Evolutionary conservation across 139 green algal genomes (phyloP).

Genomic region (Yamagishiella unicocca): DNA sequence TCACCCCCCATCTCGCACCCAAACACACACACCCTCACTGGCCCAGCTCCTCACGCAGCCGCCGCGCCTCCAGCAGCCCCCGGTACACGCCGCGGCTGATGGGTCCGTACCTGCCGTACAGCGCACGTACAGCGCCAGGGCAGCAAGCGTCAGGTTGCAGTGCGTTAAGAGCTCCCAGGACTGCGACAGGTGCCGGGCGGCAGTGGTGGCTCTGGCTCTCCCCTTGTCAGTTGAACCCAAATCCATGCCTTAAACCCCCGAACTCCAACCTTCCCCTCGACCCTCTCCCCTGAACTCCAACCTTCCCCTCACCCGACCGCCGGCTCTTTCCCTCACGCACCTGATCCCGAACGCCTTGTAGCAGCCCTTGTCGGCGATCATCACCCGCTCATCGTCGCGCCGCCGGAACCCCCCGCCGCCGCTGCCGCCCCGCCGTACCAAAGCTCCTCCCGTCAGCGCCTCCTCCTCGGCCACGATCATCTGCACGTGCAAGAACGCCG

Average conservation of each 20-base stretch:
- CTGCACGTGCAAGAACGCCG: neutral
- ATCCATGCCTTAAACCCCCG: neutral
- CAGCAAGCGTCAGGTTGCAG: neutral
- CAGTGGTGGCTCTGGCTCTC: neutral
- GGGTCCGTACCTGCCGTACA: conserved; percentile 20
- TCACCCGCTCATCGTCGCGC: conserved; percentile 6
- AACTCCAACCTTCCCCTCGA: too few species aligned
- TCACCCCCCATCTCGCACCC: too few species aligned
- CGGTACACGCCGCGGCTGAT: conserved; percentile 29
- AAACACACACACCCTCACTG: too few species aligned
- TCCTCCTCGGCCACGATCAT: conserved; percentile 41
- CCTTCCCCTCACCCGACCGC: too few species aligned
- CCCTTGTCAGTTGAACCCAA: neutral
- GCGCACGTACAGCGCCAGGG: neutral
- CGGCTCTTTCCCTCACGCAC: neutral
- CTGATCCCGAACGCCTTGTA: neutral
- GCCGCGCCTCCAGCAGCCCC: neutral
- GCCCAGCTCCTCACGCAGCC: conserved; percentile 23
- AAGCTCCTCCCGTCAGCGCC: neutral
- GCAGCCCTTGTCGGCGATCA: conserved; percentile 1
- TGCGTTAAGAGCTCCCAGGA: neutral
- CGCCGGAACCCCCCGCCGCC: neutral
- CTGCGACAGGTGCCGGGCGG: neutral
- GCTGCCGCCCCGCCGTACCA: neutral
- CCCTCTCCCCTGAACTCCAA: neutral